These are phyloP conservation scores for Auricularia sp. DNA, from an alignment of 768 basidiomycete species.

Conservation along the genomic window DNA sequence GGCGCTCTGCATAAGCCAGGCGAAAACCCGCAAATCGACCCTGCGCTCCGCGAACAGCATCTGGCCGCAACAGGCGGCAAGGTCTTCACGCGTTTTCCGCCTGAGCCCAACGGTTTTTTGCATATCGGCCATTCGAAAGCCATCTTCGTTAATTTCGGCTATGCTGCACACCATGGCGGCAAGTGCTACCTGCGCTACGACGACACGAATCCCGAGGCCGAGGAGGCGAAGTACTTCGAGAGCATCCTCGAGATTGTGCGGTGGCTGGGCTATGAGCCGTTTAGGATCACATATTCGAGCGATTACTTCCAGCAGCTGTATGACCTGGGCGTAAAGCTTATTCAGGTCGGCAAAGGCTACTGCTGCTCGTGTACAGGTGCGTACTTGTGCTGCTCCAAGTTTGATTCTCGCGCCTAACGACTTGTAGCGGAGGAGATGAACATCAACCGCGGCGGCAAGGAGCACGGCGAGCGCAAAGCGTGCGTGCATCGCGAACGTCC, in stretches of 20 bases:
- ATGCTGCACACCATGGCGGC: slow-evolving; percentile 87
- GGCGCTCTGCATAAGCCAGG: slow-evolving; percentile 88
- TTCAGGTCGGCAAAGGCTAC: slow-evolving; percentile 86
- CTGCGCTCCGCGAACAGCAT: slow-evolving; percentile 71
- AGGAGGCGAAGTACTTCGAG: slow-evolving; percentile 92
- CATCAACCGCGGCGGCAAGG: slow-evolving; percentile 72
- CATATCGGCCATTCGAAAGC: slow-evolving; percentile 98
- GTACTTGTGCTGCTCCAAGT: slow-evolving; percentile 19
- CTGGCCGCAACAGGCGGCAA: slow-evolving; percentile 66
- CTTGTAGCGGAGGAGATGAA: slow-evolving; percentile 83
- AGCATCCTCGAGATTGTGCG: slow-evolving; percentile 90
- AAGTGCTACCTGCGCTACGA: slow-evolving; percentile 92
- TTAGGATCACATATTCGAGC: slow-evolving; percentile 98
- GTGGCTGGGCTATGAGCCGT: slow-evolving; percentile 97
- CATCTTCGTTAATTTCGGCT: slow-evolving; percentile 98
- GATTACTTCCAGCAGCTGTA: slow-evolving; percentile 89
- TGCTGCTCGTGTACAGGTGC: slow-evolving; percentile 91
- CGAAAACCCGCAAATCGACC: slow-evolving; percentile 78
- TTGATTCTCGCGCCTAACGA: not conserved
- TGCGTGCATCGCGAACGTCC: slow-evolving; percentile 84
- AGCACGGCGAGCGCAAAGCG: slow-evolving; percentile 66
- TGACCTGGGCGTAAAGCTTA: slow-evolving; percentile 78
- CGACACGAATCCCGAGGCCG: slow-evolving; percentile 97
- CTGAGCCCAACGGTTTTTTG: slow-evolving; percentile 94
- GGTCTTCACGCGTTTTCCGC: slow-evolving; percentile 95